Evolutionary conservation across 306 rosid genomes (phyloP).

Genomic region (Medicago ruthenica): DNA sequence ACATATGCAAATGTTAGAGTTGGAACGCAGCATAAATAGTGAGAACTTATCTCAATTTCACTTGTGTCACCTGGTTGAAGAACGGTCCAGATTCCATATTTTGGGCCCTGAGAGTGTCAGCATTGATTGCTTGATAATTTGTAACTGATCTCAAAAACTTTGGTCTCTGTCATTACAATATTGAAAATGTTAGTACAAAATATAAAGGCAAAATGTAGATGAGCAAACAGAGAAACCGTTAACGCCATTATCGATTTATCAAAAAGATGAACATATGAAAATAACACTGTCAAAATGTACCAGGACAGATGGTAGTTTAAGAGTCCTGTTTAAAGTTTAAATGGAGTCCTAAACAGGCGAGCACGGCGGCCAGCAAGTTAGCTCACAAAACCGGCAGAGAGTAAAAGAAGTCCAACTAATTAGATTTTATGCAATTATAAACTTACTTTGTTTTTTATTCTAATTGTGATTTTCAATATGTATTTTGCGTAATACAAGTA

Average conservation of each 20-base stretch:
- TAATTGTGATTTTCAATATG: too few species aligned
- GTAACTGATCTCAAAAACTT: conserved; percentile 75
- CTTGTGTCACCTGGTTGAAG: conserved; percentile 79
- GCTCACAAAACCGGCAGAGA: not conserved
- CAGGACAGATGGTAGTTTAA: not conserved
- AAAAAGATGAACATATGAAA: not conserved
- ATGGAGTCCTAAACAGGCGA: not conserved
- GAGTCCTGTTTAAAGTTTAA: conserved; percentile 1
- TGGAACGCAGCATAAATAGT: conserved; percentile 14
- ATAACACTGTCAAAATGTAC: not conserved
- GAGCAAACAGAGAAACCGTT: not conserved
- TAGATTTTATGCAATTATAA: not conserved
- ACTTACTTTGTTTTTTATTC: too few species aligned
- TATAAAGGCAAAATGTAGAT: conserved; percentile 12
- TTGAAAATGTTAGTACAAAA: conserved; percentile 26
- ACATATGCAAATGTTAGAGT: conserved; percentile 13
- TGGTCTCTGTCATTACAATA: conserved; percentile 65
- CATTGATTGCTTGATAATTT: conserved; percentile 88
- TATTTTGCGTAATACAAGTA: not conserved
- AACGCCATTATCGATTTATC: not conserved
- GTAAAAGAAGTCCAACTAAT: not conserved
- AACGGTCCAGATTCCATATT: conserved; percentile 94
- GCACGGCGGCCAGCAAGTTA: not conserved
- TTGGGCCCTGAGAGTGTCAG: conserved; percentile 85
- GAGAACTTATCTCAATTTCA: conserved; percentile 30